Conservation (phyloP, 78 protist species). For the Trichosphaerium sp. region DNA sequence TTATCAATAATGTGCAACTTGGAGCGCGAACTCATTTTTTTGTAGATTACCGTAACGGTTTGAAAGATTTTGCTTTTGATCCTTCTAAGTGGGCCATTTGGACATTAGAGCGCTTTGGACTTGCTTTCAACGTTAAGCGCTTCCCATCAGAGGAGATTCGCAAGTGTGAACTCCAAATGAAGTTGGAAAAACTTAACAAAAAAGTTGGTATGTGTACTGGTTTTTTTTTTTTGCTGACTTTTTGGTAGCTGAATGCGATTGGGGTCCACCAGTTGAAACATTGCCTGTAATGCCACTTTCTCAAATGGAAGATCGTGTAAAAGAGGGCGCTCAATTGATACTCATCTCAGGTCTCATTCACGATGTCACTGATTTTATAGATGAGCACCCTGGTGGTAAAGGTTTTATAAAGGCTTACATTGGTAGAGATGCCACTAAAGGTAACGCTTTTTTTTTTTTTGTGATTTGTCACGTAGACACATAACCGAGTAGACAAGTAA, state of each 20-base stretch:
- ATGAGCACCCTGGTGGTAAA: slow-evolving; percentile 40
- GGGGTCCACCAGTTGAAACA: slow-evolving; percentile 26
- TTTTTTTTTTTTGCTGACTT: too few relatives aligned
- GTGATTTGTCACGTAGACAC: too few relatives aligned
- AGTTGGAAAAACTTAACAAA: slow-evolving; percentile 7
- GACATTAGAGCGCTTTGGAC: slow-evolving; percentile 25
- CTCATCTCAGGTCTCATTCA: slow-evolving; percentile 19
- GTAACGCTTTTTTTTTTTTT: too few relatives aligned
- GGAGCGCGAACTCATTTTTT: too few relatives aligned
- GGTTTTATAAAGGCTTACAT: slow-evolving; percentile 19
- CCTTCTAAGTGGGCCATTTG: slow-evolving; percentile 75
- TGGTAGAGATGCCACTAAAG: slow-evolving; percentile 41
- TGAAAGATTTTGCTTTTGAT: slow-evolving; percentile 53
- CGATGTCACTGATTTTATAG: slow-evolving; percentile 13
- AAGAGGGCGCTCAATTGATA: slow-evolving; percentile 5
- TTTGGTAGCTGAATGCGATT: background rate
- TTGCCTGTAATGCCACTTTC: background rate
- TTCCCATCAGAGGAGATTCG: slow-evolving; percentile 32
- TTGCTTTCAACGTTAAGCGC: slow-evolving; percentile 26
- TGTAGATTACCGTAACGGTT: slow-evolving; percentile 79
- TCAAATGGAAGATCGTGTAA: background rate
- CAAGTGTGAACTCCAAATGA: slow-evolving; percentile 49
- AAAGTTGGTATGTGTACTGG: too few relatives aligned
- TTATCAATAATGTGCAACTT: too few relatives aligned
- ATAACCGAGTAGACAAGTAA: too few relatives aligned